Evolutionary conservation across 139 green algal species (phyloP).

Genomic region (Axilococcus clingmanii): DNA sequence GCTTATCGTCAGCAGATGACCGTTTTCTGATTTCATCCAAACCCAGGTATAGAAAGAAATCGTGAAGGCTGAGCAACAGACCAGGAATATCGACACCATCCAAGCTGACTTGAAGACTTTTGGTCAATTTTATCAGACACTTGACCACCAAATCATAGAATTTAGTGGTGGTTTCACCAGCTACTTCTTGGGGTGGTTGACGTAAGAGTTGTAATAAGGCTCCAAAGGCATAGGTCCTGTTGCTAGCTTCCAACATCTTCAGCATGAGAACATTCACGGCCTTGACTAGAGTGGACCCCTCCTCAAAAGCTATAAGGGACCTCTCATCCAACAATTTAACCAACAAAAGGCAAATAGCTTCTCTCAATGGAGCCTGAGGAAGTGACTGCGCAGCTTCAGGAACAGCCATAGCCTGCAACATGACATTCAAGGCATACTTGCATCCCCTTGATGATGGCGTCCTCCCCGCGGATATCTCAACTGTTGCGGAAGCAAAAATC

Average conservation of each 20-base stretch:
- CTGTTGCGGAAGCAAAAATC: conserved; percentile 20
- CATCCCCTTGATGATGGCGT: conserved; percentile 31
- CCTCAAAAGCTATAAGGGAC: conserved; percentile 31
- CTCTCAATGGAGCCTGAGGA: conserved; percentile 23
- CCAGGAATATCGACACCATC: conserved; percentile 61
- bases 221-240: conserved; percentile 61
- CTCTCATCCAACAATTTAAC: conserved; percentile 52
- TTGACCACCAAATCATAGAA: conserved; percentile 87
- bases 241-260: conserved; percentile 77
- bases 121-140: conserved; percentile 96
- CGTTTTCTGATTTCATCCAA: conserved; percentile 78
- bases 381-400: conserved; percentile 22
- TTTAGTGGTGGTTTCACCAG: conserved; percentile 24
- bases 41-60: conserved; percentile 79
- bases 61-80: conserved; percentile 77
- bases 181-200: conserved; percentile 22
- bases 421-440: conserved; percentile 90
- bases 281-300: conserved; percentile 51
- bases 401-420: conserved; percentile 62
- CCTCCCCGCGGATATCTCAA: conserved; percentile 1
- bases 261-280: conserved; percentile 94
- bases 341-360: conserved; percentile 46
- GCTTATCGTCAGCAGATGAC: conserved; percentile 78
- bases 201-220: conserved; percentile 69
- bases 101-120: conserved; percentile 40